Conservation (phyloP, 2,329 filamentous ascomycete genomes). For the Colletotrichum liaoningense region DNA sequence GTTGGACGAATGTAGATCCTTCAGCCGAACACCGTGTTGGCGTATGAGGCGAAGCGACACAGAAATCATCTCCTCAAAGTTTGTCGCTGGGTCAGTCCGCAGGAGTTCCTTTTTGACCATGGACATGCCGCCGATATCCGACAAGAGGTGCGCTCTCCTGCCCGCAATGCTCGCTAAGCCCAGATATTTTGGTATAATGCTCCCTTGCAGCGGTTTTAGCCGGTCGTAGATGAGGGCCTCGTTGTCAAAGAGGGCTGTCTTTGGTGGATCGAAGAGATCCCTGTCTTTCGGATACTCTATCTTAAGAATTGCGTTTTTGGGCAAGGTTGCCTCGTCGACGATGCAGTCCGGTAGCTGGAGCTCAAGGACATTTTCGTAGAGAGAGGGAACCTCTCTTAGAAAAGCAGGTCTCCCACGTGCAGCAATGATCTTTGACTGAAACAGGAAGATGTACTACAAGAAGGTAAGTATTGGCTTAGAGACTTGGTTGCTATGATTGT, state of each 20-base stretch:
- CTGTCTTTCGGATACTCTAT: background rate
- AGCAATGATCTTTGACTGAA: no score
- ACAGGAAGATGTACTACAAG: no score
- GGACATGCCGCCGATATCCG: background rate
- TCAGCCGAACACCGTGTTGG: background rate
- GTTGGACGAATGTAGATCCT: background rate
- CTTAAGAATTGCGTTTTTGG: no score
- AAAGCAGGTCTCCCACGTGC: no score
- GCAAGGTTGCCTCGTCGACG: no score
- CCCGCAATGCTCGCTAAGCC: background rate
- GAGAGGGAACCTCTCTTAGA: no score
- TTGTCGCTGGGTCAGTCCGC: background rate
- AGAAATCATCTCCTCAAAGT: background rate
- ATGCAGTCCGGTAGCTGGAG: no score
- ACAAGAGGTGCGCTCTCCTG: background rate
- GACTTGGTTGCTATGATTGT: no score
- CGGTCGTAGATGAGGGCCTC: background rate
- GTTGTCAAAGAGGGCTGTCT: background rate
- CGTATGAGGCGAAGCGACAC: background rate
- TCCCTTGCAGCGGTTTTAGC: background rate
- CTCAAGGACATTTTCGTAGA: no score
- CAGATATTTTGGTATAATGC: background rate
- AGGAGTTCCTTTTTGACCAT: background rate
- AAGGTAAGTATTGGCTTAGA: no score
- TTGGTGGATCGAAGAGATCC: no score